phyloP scores from a whole-genome alignment of 805 yeast genomes.

The Spathaspora girioi region DNA sequence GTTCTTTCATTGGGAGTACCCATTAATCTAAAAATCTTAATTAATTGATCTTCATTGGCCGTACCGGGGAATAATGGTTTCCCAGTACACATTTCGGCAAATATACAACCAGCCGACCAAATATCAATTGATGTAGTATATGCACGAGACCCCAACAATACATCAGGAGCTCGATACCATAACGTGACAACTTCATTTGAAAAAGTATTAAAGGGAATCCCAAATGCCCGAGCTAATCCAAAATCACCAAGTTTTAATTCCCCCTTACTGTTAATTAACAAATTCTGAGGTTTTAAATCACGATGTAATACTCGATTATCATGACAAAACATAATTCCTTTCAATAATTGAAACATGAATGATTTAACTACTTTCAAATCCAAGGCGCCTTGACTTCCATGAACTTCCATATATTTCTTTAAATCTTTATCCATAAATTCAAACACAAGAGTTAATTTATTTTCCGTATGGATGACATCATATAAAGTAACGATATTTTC shows the following conservation, averaged over 20 bases:
- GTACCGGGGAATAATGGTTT: constrained; percentile 95
- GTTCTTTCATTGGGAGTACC: constrained; percentile 95
- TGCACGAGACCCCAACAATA: constrained; percentile 87
- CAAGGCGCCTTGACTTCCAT: constrained; percentile 72
- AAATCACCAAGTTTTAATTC: constrained; percentile 93
- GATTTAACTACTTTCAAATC: constrained; percentile 74
- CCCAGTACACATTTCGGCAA: constrained; percentile 98
- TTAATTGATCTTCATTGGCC: constrained; percentile 91
- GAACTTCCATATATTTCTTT: constrained; percentile 89
- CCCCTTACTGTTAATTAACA: constrained; percentile 85
- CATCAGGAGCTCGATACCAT: constrained; percentile 99
- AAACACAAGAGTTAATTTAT: constrained; percentile 88
- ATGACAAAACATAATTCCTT: constrained; percentile 86
- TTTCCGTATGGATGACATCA: constrained; percentile 96
- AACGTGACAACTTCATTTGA: constrained; percentile 96
- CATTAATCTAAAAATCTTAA: constrained; percentile 86
- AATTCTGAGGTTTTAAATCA: constrained; percentile 91
- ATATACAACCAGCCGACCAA: constrained; percentile 98
- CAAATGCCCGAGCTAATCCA: constrained; percentile 96
- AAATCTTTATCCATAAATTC: constrained; percentile 92
- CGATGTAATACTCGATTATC: constrained; percentile 81
- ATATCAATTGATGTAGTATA: constrained; percentile 96
- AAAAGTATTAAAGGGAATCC: constrained; percentile 95
- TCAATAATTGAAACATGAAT: constrained; percentile 89
- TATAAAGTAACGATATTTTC: constrained; percentile 88